Evolutionary conservation across 2,329 filamentous ascomycete genomes (phyloP).

Genomic region (Aureobasidium sp.): DNA sequence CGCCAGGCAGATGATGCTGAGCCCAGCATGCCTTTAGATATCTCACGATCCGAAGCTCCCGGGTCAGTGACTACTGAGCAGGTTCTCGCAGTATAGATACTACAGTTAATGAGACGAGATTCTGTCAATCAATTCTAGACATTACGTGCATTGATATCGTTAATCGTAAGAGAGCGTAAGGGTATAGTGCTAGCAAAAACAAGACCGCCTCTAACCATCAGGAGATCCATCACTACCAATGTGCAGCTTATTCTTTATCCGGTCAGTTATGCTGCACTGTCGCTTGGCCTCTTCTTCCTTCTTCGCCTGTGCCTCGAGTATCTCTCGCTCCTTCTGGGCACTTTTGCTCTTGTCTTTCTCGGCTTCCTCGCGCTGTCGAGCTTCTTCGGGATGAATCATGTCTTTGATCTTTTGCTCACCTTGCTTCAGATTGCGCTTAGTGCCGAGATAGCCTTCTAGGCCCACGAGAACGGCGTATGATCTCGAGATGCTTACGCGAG

Average conservation of each 20-base stretch:
- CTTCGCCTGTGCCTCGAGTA: conserved; percentile 30
- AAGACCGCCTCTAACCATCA: not conserved
- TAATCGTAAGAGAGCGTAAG: not conserved
- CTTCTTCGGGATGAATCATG: conserved; percentile 52
- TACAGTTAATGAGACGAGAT: not conserved
- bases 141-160: not conserved
- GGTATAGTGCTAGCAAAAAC: not conserved
- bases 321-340: conserved; percentile 53
- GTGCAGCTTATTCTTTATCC: conserved; percentile 5
- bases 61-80: conserved; percentile 20
- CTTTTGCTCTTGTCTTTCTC: conserved; percentile 49
- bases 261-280: not conserved
- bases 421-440: conserved; percentile 54
- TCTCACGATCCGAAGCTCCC: conserved; percentile 21
- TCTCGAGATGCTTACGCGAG: conserved; percentile 66
- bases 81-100: conserved; percentile 19
- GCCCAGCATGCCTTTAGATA: conserved; percentile 21
- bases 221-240: not conserved
- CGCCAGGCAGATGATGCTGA: conserved; percentile 21
- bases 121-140: not conserved
- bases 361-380: conserved; percentile 36
- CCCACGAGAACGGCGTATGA: conserved; percentile 76
- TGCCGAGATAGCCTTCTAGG: conserved; percentile 68
- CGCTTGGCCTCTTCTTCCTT: conserved; percentile 38
- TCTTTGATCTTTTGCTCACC: conserved; percentile 48